Base-by-base conservation (phyloP, 2,329 filamentous ascomycete genomes). In the Penicillium vulpinum region DNA sequence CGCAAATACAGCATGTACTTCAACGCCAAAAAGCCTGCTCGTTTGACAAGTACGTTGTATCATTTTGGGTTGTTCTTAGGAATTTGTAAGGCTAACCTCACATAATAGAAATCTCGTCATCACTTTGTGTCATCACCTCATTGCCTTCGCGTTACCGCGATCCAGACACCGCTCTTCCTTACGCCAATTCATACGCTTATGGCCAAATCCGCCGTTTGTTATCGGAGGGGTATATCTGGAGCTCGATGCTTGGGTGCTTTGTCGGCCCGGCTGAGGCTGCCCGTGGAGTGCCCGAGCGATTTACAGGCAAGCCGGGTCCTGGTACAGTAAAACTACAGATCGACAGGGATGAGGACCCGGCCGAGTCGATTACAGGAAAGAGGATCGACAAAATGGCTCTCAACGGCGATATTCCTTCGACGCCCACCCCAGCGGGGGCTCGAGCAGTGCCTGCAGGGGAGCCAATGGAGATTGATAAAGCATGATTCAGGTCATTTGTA, bases 111-210 rank as follows among this genome's bases (percentile, higher is more conserved):
- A 77, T 70, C 60, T 75, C 67, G 54, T 74, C 72, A 59, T 77
- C 82, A 43, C 79, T 88, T 31, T 99, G 94, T 73, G 88, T 87
- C 47, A 92, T 97, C 70, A 97, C 91, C 1, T 89, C 88, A 67
- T 84, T 88, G 51, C 85, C 88, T 5, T 94, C 93, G 13, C 86
- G 86, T 53, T 97, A 95, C 74, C 85, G 87, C 24, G 94, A 99
- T 72, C 91, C 92, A 0, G 83, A 85, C 64, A 97, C 93, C 0
- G 90, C 90, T 0, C 81, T 97, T 16, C 85, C 88, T 0, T 99
- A 93, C 75, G 83, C 85, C 61, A 93, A 93, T 70, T 80, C 85
- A 41, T 84, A 88, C 60, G 92, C 92, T 0, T 97, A 92, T 76
- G 70, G 73, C 28, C 87, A 95, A 72, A 88, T 97, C 44, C 88